Percentiles rank a stretch among this genome's conserved stretches.
These are phyloP conservation scores for Coemansia sp. DNA, from an alignment of 192 early-diverging fungal species.

Conservation along the genomic window DNA sequence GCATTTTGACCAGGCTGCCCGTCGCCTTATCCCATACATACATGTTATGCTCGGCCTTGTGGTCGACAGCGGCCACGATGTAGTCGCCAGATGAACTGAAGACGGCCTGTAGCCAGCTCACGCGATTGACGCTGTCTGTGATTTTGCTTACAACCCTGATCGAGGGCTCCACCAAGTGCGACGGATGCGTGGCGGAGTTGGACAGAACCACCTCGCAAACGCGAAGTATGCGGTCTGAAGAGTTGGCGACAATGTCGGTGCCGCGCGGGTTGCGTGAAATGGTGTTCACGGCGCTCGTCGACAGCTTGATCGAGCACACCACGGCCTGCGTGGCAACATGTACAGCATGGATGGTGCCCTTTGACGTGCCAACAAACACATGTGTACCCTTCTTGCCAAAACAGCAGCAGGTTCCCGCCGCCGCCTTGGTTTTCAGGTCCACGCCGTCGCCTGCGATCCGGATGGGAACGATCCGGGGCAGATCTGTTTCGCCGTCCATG, in stretches of 20 bases:
- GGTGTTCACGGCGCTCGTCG: constrained; percentile 29
- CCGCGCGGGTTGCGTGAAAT: constrained; percentile 43
- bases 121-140: constrained; percentile 84
- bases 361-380: constrained; percentile 31
- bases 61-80: constrained; percentile 77
- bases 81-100: constrained; percentile 89
- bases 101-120: constrained; percentile 84
- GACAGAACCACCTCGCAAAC: constrained; percentile 55
- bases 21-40: constrained; percentile 88
- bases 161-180: constrained; percentile 12
- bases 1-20: constrained; percentile 81
- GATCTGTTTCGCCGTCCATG: not conserved
- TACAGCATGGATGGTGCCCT: constrained; percentile 43
- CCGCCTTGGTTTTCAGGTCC: constrained; percentile 35
- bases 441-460: constrained; percentile 17
- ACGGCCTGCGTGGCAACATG: constrained; percentile 15
- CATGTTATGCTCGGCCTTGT: constrained; percentile 89
- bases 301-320: constrained; percentile 36
- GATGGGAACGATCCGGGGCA: constrained; percentile 13
- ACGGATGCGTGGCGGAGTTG: constrained; percentile 7
- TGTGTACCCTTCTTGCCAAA: constrained; percentile 53
- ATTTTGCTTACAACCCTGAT: constrained; percentile 64
- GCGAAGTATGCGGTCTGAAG: constrained; percentile 76
- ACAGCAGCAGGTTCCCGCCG: constrained; percentile 44
- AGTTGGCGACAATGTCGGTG: constrained; percentile 73